Evolutionary conservation across 768 basidiomycete genomes (phyloP).

Genomic region (Termitomyces sp.): DNA sequence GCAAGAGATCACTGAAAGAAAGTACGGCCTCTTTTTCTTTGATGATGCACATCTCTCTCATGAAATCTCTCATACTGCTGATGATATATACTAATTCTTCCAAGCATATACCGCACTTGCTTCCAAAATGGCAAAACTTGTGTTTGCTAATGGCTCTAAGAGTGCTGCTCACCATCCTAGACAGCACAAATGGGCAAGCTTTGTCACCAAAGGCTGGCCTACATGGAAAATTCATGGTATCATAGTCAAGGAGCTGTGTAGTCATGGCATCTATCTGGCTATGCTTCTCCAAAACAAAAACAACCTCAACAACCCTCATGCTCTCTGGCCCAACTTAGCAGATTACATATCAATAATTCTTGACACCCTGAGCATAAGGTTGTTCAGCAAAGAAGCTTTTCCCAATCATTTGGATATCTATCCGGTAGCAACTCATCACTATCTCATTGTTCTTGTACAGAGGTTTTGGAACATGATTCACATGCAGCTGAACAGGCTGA

Average conservation of each 20-base stretch:
- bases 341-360: slow-evolving; percentile 5
- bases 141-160: not conserved
- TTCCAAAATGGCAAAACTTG: not conserved
- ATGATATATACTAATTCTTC: slow-evolving; percentile 11
- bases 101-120: not conserved
- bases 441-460: not conserved
- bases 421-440: not conserved
- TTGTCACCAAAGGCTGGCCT: slow-evolving; percentile 6
- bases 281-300: not conserved
- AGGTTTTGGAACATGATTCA: slow-evolving; percentile 1
- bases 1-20: slow-evolving; percentile 17
- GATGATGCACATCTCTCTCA: slow-evolving; percentile 14
- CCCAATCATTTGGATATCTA: not conserved
- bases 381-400: slow-evolving; percentile 12
- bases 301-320: not conserved
- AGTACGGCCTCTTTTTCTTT: slow-evolving; percentile 17
- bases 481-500: not conserved
- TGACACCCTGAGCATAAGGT: not conserved
- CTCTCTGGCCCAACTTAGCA: slow-evolving; percentile 3
- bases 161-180: slow-evolving; percentile 7
- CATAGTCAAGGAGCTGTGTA: slow-evolving; percentile 7
- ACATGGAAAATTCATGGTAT: slow-evolving; percentile 11
- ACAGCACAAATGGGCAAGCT: slow-evolving; percentile 10
- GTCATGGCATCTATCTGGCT: slow-evolving; percentile 8
- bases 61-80: slow-evolving; percentile 10